Percentiles rank a stretch among this genome's conserved stretches.
phyloP scores from a whole-genome alignment of 1,284 basidiomycete species.

The Tetrapyrgos nigripes region DNA sequence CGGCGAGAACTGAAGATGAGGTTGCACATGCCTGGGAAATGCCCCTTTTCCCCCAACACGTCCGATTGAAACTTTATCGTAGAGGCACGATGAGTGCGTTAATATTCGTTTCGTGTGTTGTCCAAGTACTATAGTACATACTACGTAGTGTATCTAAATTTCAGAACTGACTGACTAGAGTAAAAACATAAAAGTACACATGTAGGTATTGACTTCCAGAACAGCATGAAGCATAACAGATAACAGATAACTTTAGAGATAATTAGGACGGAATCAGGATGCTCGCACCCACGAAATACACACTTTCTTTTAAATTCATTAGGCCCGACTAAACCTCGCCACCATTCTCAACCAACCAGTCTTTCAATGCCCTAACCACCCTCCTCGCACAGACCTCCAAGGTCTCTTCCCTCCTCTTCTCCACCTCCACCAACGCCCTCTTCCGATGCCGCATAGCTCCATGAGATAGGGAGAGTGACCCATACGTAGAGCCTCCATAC shows the following conservation, averaged over 20 bases:
- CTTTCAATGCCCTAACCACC: conserved; percentile 11
- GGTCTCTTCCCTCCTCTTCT: conserved; percentile 34
- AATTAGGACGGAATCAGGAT: too few relatives aligned
- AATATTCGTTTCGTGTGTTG: too few relatives aligned
- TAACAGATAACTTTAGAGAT: not conserved
- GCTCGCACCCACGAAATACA: too few relatives aligned
- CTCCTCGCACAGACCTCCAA: conserved; percentile 12
- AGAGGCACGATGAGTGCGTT: too few relatives aligned
- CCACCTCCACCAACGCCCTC: conserved; percentile 64
- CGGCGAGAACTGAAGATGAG: too few relatives aligned
- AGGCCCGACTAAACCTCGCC: not conserved
- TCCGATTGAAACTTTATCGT: too few relatives aligned
- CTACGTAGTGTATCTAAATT: too few relatives aligned
- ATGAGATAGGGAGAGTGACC: conserved; percentile 19
- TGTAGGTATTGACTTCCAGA: not conserved
- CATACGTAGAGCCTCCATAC: conserved; percentile 21
- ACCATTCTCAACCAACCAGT: conserved; percentile 12
- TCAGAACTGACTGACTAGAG: not conserved
- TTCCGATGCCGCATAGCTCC: conserved; percentile 40
- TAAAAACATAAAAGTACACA: not conserved
- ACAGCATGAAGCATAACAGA: not conserved
- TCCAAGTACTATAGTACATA: too few relatives aligned
- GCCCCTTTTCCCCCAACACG: too few relatives aligned
- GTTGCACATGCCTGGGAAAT: too few relatives aligned
- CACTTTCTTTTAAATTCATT: too few relatives aligned